Conservation (phyloP, 2,329 filamentous ascomycete genomes). For the Aspergillus clavatus region DNA sequence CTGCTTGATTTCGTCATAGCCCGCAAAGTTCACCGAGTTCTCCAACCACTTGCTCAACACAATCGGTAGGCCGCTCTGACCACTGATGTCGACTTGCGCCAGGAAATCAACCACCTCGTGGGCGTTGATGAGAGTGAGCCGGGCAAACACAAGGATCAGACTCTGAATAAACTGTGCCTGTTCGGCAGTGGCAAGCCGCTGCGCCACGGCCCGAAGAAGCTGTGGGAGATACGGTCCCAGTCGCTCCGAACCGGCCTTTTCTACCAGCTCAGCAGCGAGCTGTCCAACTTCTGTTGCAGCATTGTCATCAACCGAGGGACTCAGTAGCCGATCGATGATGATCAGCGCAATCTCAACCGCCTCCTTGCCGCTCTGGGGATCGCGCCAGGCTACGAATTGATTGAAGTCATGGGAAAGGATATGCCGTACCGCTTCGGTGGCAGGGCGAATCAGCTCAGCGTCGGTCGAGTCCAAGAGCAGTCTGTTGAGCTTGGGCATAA, state of each 20-base stretch:
- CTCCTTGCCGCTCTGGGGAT: slow-evolving; percentile 68
- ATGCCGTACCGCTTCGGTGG: slow-evolving; percentile 79
- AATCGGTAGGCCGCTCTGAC: slow-evolving; percentile 72
- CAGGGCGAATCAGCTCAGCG: slow-evolving; percentile 80
- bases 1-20: slow-evolving; percentile 93
- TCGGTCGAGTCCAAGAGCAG: slow-evolving; percentile 80
- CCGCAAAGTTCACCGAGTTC: slow-evolving; percentile 95
- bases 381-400: slow-evolving; percentile 82
- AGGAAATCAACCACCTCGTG: slow-evolving; percentile 90
- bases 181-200: slow-evolving; percentile 73
- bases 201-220: slow-evolving; percentile 82
- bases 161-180: slow-evolving; percentile 92
- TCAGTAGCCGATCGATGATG: slow-evolving; percentile 86
- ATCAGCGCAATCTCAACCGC: slow-evolving; percentile 84
- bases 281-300: slow-evolving; percentile 94
- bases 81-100: slow-evolving; percentile 73
- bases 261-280: slow-evolving; percentile 87
- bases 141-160: slow-evolving; percentile 88
- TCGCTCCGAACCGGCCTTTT: slow-evolving; percentile 87
- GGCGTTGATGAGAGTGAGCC: slow-evolving; percentile 77
- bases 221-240: slow-evolving; percentile 87
- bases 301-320: slow-evolving; percentile 80
- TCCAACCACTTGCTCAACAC: slow-evolving; percentile 95
- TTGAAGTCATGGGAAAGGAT: slow-evolving; percentile 85
- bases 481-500: slow-evolving; percentile 80